These are phyloP conservation scores for Excoecaria cochinchinensis DNA, from an alignment of 345 rosid genomes.

Conservation along the genomic window DNA sequence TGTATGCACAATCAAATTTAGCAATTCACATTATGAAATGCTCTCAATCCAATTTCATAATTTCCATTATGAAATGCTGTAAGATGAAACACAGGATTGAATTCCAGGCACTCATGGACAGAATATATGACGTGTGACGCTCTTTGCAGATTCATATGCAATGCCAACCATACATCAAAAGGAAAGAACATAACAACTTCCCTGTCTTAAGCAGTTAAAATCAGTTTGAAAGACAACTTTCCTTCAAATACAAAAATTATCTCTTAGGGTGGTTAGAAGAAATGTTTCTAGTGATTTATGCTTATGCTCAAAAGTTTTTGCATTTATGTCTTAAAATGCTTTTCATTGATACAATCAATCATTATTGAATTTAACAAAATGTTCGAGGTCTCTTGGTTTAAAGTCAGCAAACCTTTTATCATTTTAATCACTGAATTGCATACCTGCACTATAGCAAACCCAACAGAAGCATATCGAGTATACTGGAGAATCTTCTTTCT, in stretches of 20 bases:
- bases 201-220: not conserved
- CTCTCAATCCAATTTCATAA: too few species aligned
- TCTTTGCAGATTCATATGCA: not conserved
- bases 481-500: constrained; percentile 94
- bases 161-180: constrained; percentile 5
- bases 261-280: not conserved
- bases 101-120: not conserved
- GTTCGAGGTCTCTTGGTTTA: constrained; percentile 5
- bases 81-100: constrained; percentile 1
- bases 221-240: constrained; percentile 1
- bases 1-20: not conserved
- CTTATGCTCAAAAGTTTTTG: not conserved
- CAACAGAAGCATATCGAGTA: constrained; percentile 90
- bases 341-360: not conserved
- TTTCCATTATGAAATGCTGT: not conserved
- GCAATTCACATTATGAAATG: not conserved
- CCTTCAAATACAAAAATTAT: constrained; percentile 1
- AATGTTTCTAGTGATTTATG: not conserved
- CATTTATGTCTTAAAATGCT: not conserved
- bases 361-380: not conserved
- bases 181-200: not conserved
- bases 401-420: constrained; percentile 3
- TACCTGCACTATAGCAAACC: constrained; percentile 86
- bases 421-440: constrained; percentile 1
- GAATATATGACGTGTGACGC: not conserved